phyloP scores from a whole-genome alignment of 129 eudicot genomes.

The Flaveria bidentis region DNA sequence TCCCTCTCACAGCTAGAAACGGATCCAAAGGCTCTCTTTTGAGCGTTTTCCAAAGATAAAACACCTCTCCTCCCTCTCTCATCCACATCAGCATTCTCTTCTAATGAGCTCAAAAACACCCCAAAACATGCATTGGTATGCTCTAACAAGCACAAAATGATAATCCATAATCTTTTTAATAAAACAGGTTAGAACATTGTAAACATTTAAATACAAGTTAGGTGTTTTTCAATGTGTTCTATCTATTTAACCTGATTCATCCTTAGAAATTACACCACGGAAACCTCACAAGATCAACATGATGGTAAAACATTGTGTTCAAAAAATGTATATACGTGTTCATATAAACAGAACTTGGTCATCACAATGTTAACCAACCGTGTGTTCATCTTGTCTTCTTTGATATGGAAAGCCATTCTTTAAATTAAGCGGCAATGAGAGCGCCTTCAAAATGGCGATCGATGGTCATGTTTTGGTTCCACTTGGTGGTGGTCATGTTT shows the following conservation, averaged over 20 bases:
- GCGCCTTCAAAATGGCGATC: slow-evolving; percentile 8
- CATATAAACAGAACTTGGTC: background rate
- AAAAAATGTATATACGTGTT: background rate
- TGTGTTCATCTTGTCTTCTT: background rate
- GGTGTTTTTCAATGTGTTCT: background rate
- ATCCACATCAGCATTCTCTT: too few relatives aligned
- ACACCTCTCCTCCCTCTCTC: too few relatives aligned
- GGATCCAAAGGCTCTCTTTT: too few relatives aligned
- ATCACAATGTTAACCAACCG: background rate
- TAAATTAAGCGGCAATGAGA: background rate
- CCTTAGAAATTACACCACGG: background rate
- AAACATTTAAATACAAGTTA: too few relatives aligned
- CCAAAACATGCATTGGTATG: too few relatives aligned
- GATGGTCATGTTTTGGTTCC: background rate
- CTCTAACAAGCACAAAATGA: too few relatives aligned
- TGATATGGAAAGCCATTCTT: background rate
- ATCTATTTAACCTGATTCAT: background rate
- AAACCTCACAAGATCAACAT: background rate
- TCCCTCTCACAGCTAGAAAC: too few relatives aligned
- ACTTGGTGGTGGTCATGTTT: background rate
- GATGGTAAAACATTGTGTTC: background rate
- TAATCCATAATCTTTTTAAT: too few relatives aligned
- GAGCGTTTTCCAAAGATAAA: too few relatives aligned
- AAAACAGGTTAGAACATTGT: too few relatives aligned
- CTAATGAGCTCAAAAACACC: too few relatives aligned